Percentiles rank a stretch among this genome's conserved stretches.
phyloP scores from a whole-genome alignment of 2,329 filamentous ascomycete species.

The Colletotrichum chlorophyti region DNA sequence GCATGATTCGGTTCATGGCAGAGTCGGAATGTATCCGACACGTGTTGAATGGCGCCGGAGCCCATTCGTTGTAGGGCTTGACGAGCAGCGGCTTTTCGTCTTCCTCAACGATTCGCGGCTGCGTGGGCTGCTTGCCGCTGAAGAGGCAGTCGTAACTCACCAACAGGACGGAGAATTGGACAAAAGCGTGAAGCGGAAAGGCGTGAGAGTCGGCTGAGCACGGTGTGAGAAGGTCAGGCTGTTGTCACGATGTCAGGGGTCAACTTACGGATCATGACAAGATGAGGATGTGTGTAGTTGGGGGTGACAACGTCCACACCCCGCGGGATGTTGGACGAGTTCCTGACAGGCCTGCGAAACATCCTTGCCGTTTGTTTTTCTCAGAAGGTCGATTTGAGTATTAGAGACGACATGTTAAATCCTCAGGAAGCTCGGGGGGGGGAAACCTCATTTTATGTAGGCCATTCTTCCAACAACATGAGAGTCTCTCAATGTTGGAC shows the following conservation, averaged over 20 bases:
- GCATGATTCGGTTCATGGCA: background rate
- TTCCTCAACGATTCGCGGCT: background rate
- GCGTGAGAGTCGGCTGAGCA: background rate
- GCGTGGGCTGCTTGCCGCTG: background rate
- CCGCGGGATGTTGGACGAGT: constrained; percentile 2
- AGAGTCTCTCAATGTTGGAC: background rate
- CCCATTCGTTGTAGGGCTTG: constrained; percentile 13
- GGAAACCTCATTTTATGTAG: background rate
- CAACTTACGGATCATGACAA: constrained; percentile 11
- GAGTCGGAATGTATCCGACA: background rate
- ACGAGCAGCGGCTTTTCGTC: constrained; percentile 7
- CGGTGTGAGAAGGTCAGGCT: too few relatives aligned
- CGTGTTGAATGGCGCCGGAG: constrained; percentile 7
- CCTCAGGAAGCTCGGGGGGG: too few relatives aligned
- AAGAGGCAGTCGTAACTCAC: background rate
- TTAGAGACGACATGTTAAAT: too few relatives aligned
- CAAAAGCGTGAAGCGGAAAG: background rate
- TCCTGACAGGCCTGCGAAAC: too few relatives aligned
- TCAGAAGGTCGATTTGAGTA: too few relatives aligned
- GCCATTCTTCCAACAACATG: background rate
- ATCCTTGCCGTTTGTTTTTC: too few relatives aligned
- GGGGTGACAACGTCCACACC: constrained; percentile 8
- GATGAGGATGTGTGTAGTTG: constrained; percentile 7
- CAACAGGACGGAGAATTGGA: background rate
- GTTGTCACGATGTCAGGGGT: too few relatives aligned